Base-by-base conservation (phyloP, 345 rosid species). In the Aquilaria yunnanensis region DNA sequence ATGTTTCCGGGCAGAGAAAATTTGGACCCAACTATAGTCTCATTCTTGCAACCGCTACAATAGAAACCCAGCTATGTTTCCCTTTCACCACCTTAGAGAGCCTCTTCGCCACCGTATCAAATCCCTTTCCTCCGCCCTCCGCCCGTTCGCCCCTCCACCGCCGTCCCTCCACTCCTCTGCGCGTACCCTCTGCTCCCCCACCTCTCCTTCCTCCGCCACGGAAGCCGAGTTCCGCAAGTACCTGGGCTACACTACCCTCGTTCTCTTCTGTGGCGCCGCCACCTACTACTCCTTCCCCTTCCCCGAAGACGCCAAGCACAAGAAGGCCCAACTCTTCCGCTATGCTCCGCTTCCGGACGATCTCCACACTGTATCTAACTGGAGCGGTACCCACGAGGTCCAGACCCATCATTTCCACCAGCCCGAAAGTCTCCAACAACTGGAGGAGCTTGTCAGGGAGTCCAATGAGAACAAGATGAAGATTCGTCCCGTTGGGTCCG, bases 321-420 rank as follows among this genome's bases (percentile, higher is more conserved):
- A 86, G 66, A 90, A 86, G 59, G 96, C 97, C 63, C 92, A 86
- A 45, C 65, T 90, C 76, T 94, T 94, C 77, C 89, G 96, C 0
- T 88, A 88, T 62, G 96, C 99, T 47, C 97, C 96, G 0, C 67
- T 94, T 12, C 96, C 97, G 1, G 99, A 90, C 12, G 99, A 94
- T 66, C 96, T 94, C 54, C 97, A 94, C 74, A 85, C 87, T 8
- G 87, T 94, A 32, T 86, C 99, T 69, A 94, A 94, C 70, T 90
- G 96, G 99, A 94, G 99, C 47, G 95, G 96, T 12, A 90, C 97
- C 61, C 96, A 94, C 75, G 99, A 94, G 88, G 99, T 94, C 29
- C 96, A 80, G 80, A 94, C 99, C 65, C 83, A 93, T 56, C 64
- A 74, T 59, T 94, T 90, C 61, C 81, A 82, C 72, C 97, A 94